A percentile compares a stretch with the other conserved stretches of the same genome.
phyloP scores from a whole-genome alignment of 148 eudicot species.

The Talinum fruticosum region DNA sequence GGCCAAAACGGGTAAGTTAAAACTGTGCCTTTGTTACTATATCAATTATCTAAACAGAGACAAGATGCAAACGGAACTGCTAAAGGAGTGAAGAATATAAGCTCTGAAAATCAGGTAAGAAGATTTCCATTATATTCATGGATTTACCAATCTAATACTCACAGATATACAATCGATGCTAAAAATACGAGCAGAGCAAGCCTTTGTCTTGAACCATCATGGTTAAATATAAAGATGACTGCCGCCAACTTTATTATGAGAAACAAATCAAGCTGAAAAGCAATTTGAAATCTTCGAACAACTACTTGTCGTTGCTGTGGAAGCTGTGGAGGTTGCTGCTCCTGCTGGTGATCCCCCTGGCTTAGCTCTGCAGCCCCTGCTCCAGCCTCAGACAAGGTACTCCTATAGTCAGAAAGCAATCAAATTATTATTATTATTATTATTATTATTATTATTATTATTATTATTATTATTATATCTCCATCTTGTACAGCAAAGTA shows the following conservation, averaged over 20 bases:
- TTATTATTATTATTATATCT: background rate
- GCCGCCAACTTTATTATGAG: conserved; percentile 96
- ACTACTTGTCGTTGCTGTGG: conserved; percentile 81
- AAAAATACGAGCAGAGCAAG: conserved; percentile 88
- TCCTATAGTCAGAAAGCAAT: conserved; percentile 32
- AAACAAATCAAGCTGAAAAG: conserved; percentile 79
- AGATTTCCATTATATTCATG: background rate
- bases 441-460: no score
- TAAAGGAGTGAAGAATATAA: background rate
- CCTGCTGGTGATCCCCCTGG: conserved; percentile 56
- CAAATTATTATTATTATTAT: background rate
- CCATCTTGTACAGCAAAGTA: background rate
- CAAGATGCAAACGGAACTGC: no score
- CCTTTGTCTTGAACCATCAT: conserved; percentile 97
- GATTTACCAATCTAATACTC: conserved; percentile 33
- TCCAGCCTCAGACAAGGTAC: conserved; percentile 54
- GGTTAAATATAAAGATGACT: conserved; percentile 89
- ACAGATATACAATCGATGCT: conserved; percentile 80
- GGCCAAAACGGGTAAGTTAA: no score
- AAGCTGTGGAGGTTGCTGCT: conserved; percentile 58
- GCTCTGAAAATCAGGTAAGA: background rate
- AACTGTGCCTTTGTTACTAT: no score
- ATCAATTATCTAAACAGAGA: no score
- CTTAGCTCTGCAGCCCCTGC: conserved; percentile 55
- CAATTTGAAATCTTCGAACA: conserved; percentile 90